Evolutionary conservation across 1,284 basidiomycete species (phyloP).

Genomic region (Anthracocystis setariae): DNA sequence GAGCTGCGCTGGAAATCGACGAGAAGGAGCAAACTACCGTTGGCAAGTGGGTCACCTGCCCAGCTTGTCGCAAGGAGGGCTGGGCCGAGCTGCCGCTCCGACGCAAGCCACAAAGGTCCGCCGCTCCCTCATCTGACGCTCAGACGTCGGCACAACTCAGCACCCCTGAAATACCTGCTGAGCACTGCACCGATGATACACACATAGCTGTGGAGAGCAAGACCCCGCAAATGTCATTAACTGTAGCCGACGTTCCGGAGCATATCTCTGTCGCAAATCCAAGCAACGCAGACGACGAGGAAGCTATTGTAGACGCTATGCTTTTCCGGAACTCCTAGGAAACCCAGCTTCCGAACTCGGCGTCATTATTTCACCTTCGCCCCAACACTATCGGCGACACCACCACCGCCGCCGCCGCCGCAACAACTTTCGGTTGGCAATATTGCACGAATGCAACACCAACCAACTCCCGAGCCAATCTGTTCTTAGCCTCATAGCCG

Average conservation of each 20-base stretch:
- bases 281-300: slow-evolving; percentile 5
- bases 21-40: slow-evolving; percentile 39
- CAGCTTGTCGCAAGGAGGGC: slow-evolving; percentile 57
- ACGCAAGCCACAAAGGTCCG: slow-evolving; percentile 25
- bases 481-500: not conserved
- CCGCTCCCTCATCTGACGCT: not conserved
- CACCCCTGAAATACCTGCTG: too few species aligned
- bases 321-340: slow-evolving; percentile 6
- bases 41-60: slow-evolving; percentile 64
- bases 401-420: too few species aligned
- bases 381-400: too few species aligned
- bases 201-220: too few species aligned
- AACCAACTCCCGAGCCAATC: too few species aligned
- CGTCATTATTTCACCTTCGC: too few species aligned
- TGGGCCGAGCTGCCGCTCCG: slow-evolving; percentile 59
- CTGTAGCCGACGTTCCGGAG: too few species aligned
- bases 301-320: slow-evolving; percentile 17
- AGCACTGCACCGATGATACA: too few species aligned
- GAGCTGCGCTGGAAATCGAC: slow-evolving; percentile 3
- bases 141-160: not conserved
- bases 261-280: not conserved
- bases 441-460: too few species aligned
- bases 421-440: too few species aligned
- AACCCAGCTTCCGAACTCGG: not conserved
- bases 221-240: too few species aligned